Evolutionary conservation across 225 moss, liverwort and hornwort species (phyloP).

Genomic region (Marchantia paleacea): DNA sequence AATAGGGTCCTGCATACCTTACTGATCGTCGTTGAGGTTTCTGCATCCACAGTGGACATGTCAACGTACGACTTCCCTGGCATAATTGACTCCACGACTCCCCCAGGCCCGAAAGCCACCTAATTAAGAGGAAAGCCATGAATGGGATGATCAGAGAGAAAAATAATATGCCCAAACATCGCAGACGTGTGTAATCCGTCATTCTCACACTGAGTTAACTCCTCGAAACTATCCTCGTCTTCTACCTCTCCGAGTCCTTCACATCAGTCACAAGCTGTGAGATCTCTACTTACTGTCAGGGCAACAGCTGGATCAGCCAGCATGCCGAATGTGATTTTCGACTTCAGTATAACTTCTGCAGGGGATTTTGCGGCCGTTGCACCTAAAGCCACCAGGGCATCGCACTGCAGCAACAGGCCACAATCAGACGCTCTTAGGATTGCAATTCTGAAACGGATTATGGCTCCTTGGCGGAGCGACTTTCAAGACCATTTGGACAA

Average conservation of each 20-base stretch:
- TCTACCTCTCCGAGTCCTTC: not conserved
- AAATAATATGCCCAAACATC: too few relatives aligned
- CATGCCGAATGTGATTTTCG: slow-evolving; percentile 88
- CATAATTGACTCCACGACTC: slow-evolving; percentile 61
- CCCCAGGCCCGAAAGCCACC: slow-evolving; percentile 72
- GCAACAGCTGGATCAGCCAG: slow-evolving; percentile 82
- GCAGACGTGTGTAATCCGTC: not conserved
- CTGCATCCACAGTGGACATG: slow-evolving; percentile 89
- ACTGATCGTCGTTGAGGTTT: slow-evolving; percentile 62
- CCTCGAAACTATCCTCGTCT: not conserved
- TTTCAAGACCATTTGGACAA: too few relatives aligned
- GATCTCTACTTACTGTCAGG: slow-evolving; percentile 47
- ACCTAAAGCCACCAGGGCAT: slow-evolving; percentile 76
- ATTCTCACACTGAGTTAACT: not conserved
- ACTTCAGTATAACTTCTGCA: slow-evolving; percentile 72
- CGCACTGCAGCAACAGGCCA: slow-evolving; percentile 45
- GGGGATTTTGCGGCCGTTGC: slow-evolving; percentile 70
- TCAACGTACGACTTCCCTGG: slow-evolving; percentile 88
- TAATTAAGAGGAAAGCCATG: slow-evolving; percentile 20
- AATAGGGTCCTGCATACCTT: slow-evolving; percentile 41
- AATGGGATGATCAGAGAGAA: not conserved
- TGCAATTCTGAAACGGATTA: not conserved
- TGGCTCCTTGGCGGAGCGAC: too few relatives aligned
- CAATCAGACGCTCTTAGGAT: not conserved
- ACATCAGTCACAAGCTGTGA: not conserved